phyloP scores from a whole-genome alignment of 495 filamentous ascomycete species.

The Daldinia vernicosa region DNA sequence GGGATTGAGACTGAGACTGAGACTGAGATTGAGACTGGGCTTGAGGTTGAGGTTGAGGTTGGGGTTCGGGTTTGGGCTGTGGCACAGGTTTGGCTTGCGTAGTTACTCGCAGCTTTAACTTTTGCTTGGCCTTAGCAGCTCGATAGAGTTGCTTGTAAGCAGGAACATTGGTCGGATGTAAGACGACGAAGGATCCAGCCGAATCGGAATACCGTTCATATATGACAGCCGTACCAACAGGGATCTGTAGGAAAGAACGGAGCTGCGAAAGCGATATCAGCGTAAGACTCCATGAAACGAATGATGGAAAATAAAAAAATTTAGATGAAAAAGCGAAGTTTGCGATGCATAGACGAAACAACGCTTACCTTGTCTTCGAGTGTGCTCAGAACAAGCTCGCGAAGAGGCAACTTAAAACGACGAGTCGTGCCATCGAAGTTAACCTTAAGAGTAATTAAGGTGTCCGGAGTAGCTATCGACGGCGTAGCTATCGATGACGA shows the following conservation, averaged over 20 bases:
- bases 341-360: constrained; percentile 35
- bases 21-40: no score
- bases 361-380: constrained; percentile 84
- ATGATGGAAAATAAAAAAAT: neutral
- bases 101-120: constrained; percentile 88
- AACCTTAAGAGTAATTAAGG: constrained; percentile 86
- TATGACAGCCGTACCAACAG: constrained; percentile 70
- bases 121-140: constrained; percentile 97
- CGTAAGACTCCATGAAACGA: neutral
- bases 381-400: constrained; percentile 77
- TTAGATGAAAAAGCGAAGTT: constrained; percentile 35
- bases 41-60: no score
- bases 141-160: constrained; percentile 98
- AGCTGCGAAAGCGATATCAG: constrained; percentile 66
- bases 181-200: constrained; percentile 77
- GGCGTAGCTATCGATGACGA: constrained; percentile 41
- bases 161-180: constrained; percentile 78
- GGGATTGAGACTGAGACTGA: no score
- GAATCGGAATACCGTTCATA: constrained; percentile 98
- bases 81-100: constrained; percentile 37
- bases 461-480: constrained; percentile 58
- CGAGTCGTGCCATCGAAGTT: constrained; percentile 74
- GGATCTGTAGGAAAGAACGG: constrained; percentile 74
- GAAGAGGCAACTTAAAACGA: constrained; percentile 89
- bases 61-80: no score